Evolutionary conservation across 495 filamentous ascomycete species (phyloP).

Genomic region (Lasiosphaeris hirsuta): DNA sequence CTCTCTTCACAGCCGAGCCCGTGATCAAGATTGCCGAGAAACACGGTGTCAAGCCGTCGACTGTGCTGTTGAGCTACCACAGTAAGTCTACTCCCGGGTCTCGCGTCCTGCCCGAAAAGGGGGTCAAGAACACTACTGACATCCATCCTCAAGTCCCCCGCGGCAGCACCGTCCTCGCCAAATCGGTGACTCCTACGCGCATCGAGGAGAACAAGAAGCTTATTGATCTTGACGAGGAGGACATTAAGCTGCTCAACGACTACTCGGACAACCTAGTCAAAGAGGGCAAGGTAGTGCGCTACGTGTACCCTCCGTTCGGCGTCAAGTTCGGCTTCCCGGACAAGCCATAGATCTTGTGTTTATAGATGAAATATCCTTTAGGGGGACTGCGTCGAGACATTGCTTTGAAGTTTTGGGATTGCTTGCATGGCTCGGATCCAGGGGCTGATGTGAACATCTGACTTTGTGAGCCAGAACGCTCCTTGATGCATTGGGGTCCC

Average conservation of each 20-base stretch:
- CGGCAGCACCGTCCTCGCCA: constrained; percentile 71
- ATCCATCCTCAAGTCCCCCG: constrained; percentile 55
- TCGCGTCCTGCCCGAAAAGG: background rate
- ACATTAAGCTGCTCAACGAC: constrained; percentile 61
- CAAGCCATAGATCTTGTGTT: constrained; percentile 42
- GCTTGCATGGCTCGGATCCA: too few relatives aligned
- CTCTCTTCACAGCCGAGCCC: constrained; percentile 63
- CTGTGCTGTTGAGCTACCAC: constrained; percentile 74
- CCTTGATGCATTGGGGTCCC: too few relatives aligned
- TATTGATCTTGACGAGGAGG: constrained; percentile 62
- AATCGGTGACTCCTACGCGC: constrained; percentile 70
- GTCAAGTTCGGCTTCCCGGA: constrained; percentile 76
- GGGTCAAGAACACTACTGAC: constrained; percentile 4
- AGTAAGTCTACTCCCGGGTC: constrained; percentile 42
- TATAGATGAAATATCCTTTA: background rate
- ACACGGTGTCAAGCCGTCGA: constrained; percentile 57
- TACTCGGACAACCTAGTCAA: constrained; percentile 57
- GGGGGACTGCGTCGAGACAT: too few relatives aligned
- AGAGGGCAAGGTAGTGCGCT: constrained; percentile 61
- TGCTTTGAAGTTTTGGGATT: too few relatives aligned
- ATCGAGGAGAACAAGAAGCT: constrained; percentile 70
- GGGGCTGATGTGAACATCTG: too few relatives aligned
- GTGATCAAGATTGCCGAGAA: constrained; percentile 69
- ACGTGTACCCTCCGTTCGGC: constrained; percentile 76
- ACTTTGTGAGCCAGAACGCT: too few relatives aligned